Evolutionary conservation across 768 basidiomycete species (phyloP), one percentile per base, ranked within the genome.

Genomic region (Gymnopilus junonius): DNA sequence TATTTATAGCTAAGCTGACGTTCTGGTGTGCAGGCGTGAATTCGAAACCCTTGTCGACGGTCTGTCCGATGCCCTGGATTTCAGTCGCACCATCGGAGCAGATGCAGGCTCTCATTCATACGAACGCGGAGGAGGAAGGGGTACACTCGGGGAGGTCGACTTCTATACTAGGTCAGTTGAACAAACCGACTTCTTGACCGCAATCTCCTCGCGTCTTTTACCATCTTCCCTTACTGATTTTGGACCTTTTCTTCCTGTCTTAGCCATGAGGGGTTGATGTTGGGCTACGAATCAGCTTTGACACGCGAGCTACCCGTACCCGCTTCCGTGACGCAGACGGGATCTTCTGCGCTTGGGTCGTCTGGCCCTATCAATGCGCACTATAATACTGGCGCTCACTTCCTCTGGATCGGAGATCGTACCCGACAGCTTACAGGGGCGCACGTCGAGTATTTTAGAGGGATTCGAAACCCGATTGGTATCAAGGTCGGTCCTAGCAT

Each of bases 401-500:
- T 97, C 77, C 76, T 98, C 54, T 99, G 97, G 97, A 93, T 99
- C 58, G 97, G 97, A 0, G 97, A 99, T 76, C 87, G 97, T 55
- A 99, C 97, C n/a, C 81, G 97, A 40, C 94, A 97, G 75, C 80
- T 99, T 0, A 85, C 87, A 48, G 95, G 95, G 7, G 97, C 95
- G 3, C 97, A 99, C 73, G 89, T 98, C 32, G 97, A 99, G 78
- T 95, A 95, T 75, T 96, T 96, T 78, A 82, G 93, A 59, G 94
- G 95, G 7, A 91, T 97, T 57, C 82, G 93, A 53, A 97, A 97
- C 73, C 95, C 95, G 1, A 93, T 97, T 62, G 97, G 97, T 2
- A 86, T 98, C 79, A 99, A 99, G 74, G 93, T 97, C 6, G 97
- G 97, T 2, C 96, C 97, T 25, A 88, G 87, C 42, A 92, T 99